Conservation (phyloP, 2,329 filamentous ascomycete species). For the Neopestalotiopsis rosae region DNA sequence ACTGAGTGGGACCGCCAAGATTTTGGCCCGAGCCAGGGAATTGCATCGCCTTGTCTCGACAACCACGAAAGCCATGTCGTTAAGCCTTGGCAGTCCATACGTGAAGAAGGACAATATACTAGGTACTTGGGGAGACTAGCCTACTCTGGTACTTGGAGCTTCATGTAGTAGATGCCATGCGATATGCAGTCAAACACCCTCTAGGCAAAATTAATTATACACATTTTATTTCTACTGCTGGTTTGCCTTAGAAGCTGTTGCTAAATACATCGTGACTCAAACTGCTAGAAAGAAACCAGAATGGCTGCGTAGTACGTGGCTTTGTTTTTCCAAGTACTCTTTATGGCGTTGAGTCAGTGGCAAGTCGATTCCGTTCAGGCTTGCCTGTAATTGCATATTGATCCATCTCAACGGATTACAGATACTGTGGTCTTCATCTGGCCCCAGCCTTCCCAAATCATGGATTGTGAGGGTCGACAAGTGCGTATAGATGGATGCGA, state of each 20-base stretch:
- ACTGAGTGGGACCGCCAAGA: not conserved
- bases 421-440: not conserved
- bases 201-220: not conserved
- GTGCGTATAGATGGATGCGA: slow-evolving; percentile 14
- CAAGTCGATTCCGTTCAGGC: too few relatives aligned
- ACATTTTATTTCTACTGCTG: too few relatives aligned
- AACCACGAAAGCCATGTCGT: not conserved
- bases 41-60: not conserved
- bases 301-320: too few relatives aligned
- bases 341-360: too few relatives aligned
- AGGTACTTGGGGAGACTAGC: not conserved
- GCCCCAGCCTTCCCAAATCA: slow-evolving; percentile 27
- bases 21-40: not conserved
- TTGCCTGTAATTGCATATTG: not conserved
- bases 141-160: not conserved
- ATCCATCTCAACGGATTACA: not conserved
- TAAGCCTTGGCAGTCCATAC: not conserved
- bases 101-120: not conserved
- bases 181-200: not conserved
- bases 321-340: too few relatives aligned
- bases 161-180: too few relatives aligned
- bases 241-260: too few relatives aligned
- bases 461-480: slow-evolving; percentile 34
- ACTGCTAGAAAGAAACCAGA: too few relatives aligned
- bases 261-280: too few relatives aligned